Percentiles rank a stretch among this genome's conserved stretches.
Evolutionary conservation across 2,329 filamentous ascomycete species (phyloP).

Genomic region (Aphanocladium album): DNA sequence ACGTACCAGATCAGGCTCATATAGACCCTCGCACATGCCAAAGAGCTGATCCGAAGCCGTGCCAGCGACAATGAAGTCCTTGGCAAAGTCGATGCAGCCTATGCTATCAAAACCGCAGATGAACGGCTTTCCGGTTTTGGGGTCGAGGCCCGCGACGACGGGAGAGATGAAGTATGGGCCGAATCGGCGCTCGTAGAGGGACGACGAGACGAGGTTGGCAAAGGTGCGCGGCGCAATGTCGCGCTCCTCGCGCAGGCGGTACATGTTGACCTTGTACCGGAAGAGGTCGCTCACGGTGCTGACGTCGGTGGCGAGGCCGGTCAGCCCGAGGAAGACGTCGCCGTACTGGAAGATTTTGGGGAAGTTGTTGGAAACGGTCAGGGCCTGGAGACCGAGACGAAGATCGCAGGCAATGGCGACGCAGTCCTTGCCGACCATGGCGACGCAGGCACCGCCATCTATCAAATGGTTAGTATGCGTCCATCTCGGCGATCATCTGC

Average conservation of each 20-base stretch:
- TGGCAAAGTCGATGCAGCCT: slow-evolving; percentile 98
- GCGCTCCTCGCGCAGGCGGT: slow-evolving; percentile 95
- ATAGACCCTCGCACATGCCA: slow-evolving; percentile 95
- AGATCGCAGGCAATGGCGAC: slow-evolving; percentile 99
- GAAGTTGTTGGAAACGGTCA: slow-evolving; percentile 99
- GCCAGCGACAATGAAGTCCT: slow-evolving; percentile 97
- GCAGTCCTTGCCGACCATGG: slow-evolving; percentile 99
- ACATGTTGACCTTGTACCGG: slow-evolving; percentile 99
- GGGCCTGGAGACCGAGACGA: slow-evolving; percentile 88
- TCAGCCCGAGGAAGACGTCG: slow-evolving; percentile 90
- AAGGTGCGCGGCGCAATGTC: slow-evolving; percentile 92
- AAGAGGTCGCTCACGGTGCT: slow-evolving; percentile 92
- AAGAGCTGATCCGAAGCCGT: slow-evolving; percentile 97
- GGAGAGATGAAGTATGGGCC: slow-evolving; percentile 95
- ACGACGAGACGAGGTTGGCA: slow-evolving; percentile 88
- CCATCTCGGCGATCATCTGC: not conserved
- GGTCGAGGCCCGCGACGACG: slow-evolving; percentile 90
- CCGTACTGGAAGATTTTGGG: slow-evolving; percentile 99
- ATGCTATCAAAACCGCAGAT: slow-evolving; percentile 99
- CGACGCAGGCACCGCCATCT: slow-evolving; percentile 90
- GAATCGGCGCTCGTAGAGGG: slow-evolving; percentile 91
- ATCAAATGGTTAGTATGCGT: slow-evolving; percentile 17
- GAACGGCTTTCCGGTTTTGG: slow-evolving; percentile 89
- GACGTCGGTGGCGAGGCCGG: slow-evolving; percentile 93
- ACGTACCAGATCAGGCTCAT: slow-evolving; percentile 93